Evolutionary conservation across 163 green algal genomes (phyloP), one percentile per base, ranked within the genome.

Genomic region (Scenedesmus sp.): DNA sequence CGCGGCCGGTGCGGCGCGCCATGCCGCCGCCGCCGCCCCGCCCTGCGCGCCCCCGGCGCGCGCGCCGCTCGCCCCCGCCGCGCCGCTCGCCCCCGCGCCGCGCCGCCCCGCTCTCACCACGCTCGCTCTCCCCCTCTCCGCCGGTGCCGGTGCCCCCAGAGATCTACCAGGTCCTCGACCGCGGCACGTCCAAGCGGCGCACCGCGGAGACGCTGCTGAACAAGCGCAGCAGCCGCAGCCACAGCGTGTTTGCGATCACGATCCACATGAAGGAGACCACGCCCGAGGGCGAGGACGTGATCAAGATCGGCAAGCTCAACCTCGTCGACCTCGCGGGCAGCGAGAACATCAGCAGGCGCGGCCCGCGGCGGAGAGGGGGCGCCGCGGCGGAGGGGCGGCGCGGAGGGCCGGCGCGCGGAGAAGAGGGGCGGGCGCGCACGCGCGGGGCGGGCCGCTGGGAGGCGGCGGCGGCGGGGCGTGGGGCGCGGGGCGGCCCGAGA

Each of bases 291-390:
- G 95, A 99, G 81, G 96, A 99, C 69, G 90, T 99, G 5, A 97
- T 99, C 77, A 98, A 98, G 72, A 92, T 95, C 54, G 96, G 96
- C 63, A 99, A 99, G 87, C 88, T 99, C 18, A 98, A 99, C 88
- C 91, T 99, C 26, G 95, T 99, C 53, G 95, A 98, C 75, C 87
- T 99, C 33, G 96, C 96, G n/a, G 96, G 96, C 39, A 94, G 84
- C 1, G 96, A 99, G 78, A 98, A 98, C 86, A 96, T 99, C 69
- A 94, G 85, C 28, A 88, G 96, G 73, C 95, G 64, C 10, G 73
- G 20, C 10, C 2, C 5, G 31, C 4, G 33, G 28, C n/a, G 26
- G 17, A 7, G 56, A 13, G 56, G 17, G 56, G 56, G 39, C 4
- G 62, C 13, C 31, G 14, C 11, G 39, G 39, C 39, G 10, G 10